Percentiles rank a stretch among this genome's conserved stretches.
These are phyloP conservation scores for Fusarium secorum DNA, from an alignment of 2,329 filamentous ascomycete species.

Conservation along the genomic window DNA sequence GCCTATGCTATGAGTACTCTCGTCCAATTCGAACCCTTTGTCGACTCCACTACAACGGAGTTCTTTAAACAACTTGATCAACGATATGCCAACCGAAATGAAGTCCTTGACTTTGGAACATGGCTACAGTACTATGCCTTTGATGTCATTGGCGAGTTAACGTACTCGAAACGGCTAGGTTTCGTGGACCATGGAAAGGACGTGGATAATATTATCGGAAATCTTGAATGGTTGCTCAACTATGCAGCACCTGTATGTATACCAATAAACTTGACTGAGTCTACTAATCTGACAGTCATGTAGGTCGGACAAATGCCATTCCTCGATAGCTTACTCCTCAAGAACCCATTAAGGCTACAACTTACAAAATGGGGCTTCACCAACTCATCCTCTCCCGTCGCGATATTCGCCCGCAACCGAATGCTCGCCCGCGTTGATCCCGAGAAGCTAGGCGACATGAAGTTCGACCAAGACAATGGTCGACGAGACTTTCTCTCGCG, in stretches of 20 bases:
- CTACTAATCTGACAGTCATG: background rate
- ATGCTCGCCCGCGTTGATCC: background rate
- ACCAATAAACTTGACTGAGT: fast-evolving
- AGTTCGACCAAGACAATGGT: background rate
- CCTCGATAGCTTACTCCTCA: background rate
- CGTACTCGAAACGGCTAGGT: slow-evolving; percentile 18
- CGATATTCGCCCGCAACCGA: background rate
- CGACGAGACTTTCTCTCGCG: slow-evolving; percentile 15
- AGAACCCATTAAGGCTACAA: background rate
- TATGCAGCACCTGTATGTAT: slow-evolving; percentile 13
- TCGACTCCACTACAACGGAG: background rate
- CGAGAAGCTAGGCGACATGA: background rate
- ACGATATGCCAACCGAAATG: background rate
- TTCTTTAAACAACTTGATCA: background rate
- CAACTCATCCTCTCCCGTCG: background rate
- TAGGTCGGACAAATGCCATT: slow-evolving; percentile 11
- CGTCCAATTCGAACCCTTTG: slow-evolving; percentile 2
- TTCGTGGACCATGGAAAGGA: slow-evolving; percentile 27
- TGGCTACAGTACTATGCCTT: slow-evolving; percentile 36
- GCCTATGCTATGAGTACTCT: slow-evolving; percentile 5
- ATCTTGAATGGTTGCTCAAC: slow-evolving; percentile 28
- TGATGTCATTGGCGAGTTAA: slow-evolving; percentile 27
- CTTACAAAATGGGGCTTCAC: background rate
- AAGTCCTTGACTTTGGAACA: slow-evolving; percentile 7
- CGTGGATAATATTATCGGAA: slow-evolving; percentile 22